These are phyloP conservation scores for Cutaneotrichosporon dermatis DNA, from an alignment of 1,284 basidiomycete genomes.

Conservation along the genomic window DNA sequence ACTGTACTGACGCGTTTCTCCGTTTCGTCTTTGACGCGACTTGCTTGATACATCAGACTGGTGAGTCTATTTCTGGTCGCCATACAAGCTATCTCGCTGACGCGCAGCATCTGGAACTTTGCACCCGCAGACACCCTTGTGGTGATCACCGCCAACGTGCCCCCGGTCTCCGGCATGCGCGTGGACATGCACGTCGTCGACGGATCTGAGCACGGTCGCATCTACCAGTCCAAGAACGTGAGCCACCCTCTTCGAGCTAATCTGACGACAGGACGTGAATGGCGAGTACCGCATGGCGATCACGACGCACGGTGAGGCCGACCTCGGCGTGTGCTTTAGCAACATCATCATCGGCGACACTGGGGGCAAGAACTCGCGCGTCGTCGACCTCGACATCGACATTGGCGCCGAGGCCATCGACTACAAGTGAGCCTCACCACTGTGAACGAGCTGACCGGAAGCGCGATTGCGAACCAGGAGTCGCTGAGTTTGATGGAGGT, in stretches of 20 bases:
- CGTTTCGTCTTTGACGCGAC: not conserved
- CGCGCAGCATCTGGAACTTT: constrained; percentile 80
- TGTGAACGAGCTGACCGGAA: constrained; percentile 40
- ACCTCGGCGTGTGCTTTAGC: constrained; percentile 90
- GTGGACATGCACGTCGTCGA: constrained; percentile 94
- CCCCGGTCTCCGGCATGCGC: constrained; percentile 65
- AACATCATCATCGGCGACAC: constrained; percentile 61
- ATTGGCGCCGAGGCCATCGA: constrained; percentile 98
- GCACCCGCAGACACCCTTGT: constrained; percentile 81
- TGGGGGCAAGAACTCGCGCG: constrained; percentile 55
- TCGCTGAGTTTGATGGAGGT: constrained; percentile 92
- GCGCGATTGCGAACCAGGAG: constrained; percentile 97
- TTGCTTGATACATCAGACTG: constrained; percentile 31
- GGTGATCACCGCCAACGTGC: constrained; percentile 89
- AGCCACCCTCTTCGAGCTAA: constrained; percentile 2
- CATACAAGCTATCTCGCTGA: no score
- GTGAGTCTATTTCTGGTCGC: no score
- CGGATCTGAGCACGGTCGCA: constrained; percentile 77
- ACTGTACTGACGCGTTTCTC: not conserved
- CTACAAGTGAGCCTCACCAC: constrained; percentile 67
- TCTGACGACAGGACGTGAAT: constrained; percentile 59
- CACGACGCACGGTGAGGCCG: constrained; percentile 87
- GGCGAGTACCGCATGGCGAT: constrained; percentile 90
- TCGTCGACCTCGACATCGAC: constrained; percentile 90
- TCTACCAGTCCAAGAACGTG: constrained; percentile 80